phyloP scores from a whole-genome alignment of 2,329 filamentous ascomycete species.

The Penicillium sp. region DNA sequence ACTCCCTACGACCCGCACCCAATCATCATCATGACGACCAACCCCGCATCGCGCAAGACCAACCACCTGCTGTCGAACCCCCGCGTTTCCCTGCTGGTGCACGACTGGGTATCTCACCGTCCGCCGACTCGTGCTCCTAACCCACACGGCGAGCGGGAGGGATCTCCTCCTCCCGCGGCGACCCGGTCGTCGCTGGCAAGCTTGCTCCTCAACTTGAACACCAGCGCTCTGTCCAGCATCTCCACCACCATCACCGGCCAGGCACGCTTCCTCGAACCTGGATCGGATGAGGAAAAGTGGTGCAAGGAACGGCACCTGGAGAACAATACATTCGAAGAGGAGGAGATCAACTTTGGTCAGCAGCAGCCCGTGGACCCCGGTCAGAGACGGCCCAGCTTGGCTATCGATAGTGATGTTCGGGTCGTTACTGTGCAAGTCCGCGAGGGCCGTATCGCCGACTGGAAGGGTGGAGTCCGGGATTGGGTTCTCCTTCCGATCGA shows the following conservation, averaged over 20 bases:
- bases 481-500: conserved; percentile 53
- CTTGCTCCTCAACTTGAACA: conserved; percentile 87
- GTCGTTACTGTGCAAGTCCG: conserved; percentile 83
- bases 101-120: conserved; percentile 95
- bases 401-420: conserved; percentile 71
- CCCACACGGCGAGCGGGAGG: conserved; percentile 55
- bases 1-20: conserved; percentile 67
- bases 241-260: conserved; percentile 91
- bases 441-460: conserved; percentile 86
- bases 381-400: conserved; percentile 54
- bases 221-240: conserved; percentile 80
- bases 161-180: conserved; percentile 61
- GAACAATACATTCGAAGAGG: conserved; percentile 81
- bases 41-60: conserved; percentile 68
- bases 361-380: conserved; percentile 26
- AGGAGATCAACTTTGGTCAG: conserved; percentile 49
- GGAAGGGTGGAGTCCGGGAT: conserved; percentile 90
- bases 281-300: conserved; percentile 79
- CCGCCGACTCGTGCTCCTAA: conserved; percentile 67
- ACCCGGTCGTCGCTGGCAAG: conserved; percentile 73
- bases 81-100: conserved; percentile 87
- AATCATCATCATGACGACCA: conserved; percentile 93
- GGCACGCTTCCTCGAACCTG: conserved; percentile 68
- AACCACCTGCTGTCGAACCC: conserved; percentile 81
- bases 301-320: conserved; percentile 81